These are phyloP conservation scores for Podosphaera fusca DNA, from an alignment of 2,329 filamentous ascomycete species.

Conservation along the genomic window DNA sequence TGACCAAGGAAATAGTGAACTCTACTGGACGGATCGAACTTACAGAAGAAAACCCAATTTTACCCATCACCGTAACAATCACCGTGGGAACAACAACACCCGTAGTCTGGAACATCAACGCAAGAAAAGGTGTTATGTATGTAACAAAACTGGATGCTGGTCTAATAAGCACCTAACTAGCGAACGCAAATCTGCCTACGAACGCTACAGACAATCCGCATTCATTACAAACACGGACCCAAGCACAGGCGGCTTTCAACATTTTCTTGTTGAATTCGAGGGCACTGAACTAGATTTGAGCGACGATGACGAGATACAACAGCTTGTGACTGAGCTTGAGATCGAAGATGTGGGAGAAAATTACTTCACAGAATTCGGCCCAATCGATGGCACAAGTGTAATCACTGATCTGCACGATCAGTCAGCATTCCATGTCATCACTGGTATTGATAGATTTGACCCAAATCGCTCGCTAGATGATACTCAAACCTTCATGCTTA, in stretches of 20 bases:
- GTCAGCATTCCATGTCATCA: too few relatives aligned
- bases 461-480: background rate
- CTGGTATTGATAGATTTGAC: background rate
- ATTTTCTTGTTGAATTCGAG: background rate
- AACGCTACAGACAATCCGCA: background rate
- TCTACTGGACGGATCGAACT: background rate
- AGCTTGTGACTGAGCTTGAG: background rate
- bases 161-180: background rate
- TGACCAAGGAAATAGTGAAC: background rate
- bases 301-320: too few relatives aligned
- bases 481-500: background rate
- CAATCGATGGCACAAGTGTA: too few relatives aligned
- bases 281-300: background rate
- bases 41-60: background rate
- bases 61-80: background rate
- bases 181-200: background rate
- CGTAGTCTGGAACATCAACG: background rate
- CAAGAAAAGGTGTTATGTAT: background rate
- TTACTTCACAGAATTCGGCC: background rate
- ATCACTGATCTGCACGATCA: too few relatives aligned
- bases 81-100: background rate
- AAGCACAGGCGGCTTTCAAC: background rate
- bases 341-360: background rate
- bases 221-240: background rate
- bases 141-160: too few relatives aligned